A percentile compares a stretch with the other conserved stretches of the same genome.
Evolutionary conservation across 2,329 filamentous ascomycete species (phyloP).

Genomic region (Verticillium nonalfalfae): DNA sequence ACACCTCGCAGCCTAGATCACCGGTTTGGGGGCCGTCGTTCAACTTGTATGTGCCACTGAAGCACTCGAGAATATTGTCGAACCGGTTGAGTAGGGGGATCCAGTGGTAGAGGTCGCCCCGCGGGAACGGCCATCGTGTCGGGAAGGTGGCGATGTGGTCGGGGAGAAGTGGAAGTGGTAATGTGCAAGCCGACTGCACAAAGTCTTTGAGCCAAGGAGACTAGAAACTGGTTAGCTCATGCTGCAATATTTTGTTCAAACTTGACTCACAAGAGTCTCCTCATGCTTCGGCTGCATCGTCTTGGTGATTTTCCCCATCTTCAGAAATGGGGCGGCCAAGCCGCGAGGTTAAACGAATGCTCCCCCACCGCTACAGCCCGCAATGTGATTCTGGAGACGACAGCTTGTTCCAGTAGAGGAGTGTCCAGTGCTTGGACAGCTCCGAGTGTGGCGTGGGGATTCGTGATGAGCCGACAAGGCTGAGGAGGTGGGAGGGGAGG

Average conservation of each 20-base stretch:
- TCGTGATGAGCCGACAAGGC: not conserved
- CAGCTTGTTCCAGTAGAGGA: constrained; percentile 25
- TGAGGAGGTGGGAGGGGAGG: not conserved
- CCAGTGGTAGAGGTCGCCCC: constrained; percentile 97
- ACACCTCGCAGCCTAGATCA: constrained; percentile 63
- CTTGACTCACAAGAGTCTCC: constrained; percentile 54
- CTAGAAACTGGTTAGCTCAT: constrained; percentile 38
- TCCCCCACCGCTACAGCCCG: constrained; percentile 52
- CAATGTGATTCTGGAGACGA: constrained; percentile 28
- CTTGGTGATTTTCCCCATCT: constrained; percentile 65
- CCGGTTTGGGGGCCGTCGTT: constrained; percentile 72
- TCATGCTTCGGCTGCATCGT: constrained; percentile 60
- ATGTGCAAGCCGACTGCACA: constrained; percentile 61
- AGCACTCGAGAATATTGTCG: constrained; percentile 77
- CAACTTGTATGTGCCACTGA: constrained; percentile 75
- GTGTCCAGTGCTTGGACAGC: not conserved
- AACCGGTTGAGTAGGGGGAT: constrained; percentile 91
- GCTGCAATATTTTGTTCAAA: not conserved
- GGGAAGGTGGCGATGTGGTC: constrained; percentile 74
- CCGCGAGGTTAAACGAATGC: constrained; percentile 41
- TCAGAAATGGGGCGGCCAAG: constrained; percentile 51
- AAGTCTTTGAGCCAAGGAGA: constrained; percentile 84
- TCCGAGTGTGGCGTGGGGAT: not conserved
- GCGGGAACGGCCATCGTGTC: constrained; percentile 86
- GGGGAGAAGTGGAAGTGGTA: constrained; percentile 71